These are phyloP conservation scores for Cylindrotheca closterium DNA, from an alignment of 108 stramenopile genomes.

Conservation along the genomic window DNA sequence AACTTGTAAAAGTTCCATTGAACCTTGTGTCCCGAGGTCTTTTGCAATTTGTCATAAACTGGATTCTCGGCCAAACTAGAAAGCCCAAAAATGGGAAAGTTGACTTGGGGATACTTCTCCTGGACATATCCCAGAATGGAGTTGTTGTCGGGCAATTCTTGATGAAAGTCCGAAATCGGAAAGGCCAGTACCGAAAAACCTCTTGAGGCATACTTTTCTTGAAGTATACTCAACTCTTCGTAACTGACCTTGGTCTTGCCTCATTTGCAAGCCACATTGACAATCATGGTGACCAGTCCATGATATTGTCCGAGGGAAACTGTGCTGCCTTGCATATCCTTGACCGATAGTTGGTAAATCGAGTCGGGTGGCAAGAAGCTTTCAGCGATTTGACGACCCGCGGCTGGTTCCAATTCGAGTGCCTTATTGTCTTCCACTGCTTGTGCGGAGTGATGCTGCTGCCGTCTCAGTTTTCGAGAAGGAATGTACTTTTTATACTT, in stretches of 20 bases:
- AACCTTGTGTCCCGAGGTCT: slow-evolving; percentile 45
- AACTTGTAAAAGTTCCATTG: slow-evolving; percentile 82
- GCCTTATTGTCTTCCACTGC: neutral
- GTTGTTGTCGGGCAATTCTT: slow-evolving; percentile 68
- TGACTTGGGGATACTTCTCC: slow-evolving; percentile 49
- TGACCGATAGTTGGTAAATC: slow-evolving; percentile 54
- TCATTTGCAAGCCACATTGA: slow-evolving; percentile 83
- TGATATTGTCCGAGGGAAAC: slow-evolving; percentile 50
- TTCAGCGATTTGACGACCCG: neutral
- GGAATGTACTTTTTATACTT: slow-evolving; percentile 11
- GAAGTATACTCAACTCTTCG: slow-evolving; percentile 57
- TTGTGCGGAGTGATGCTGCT: neutral
- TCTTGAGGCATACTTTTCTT: slow-evolving; percentile 40
- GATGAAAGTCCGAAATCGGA: slow-evolving; percentile 77
- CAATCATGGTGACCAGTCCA: slow-evolving; percentile 65
- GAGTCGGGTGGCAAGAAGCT: slow-evolving; percentile 57
- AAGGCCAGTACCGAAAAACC: slow-evolving; percentile 75
- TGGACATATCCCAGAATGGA: slow-evolving; percentile 60
- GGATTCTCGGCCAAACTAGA: slow-evolving; percentile 47
- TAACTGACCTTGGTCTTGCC: slow-evolving; percentile 73
- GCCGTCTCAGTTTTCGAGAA: neutral
- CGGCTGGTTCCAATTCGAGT: slow-evolving; percentile 1
- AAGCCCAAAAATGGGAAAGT: slow-evolving; percentile 65
- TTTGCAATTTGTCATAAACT: slow-evolving; percentile 54
- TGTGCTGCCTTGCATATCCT: slow-evolving; percentile 46